Conservation (phyloP, 106 monocot species). For the Dendrobium nobile region DNA sequence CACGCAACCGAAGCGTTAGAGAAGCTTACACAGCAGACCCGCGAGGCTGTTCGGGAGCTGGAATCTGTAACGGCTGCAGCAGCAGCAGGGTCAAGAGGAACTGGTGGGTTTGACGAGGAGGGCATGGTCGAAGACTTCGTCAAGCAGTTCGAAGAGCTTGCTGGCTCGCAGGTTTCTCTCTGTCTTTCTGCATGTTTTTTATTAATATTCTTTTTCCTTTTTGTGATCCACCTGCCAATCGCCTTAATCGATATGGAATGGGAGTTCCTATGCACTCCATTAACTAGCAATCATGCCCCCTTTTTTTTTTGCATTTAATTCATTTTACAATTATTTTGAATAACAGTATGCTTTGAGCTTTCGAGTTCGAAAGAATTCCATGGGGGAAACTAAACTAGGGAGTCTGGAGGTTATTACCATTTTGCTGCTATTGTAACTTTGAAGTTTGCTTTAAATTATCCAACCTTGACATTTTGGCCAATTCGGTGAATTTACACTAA, state of each 20-base stretch:
- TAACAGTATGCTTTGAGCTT: background rate
- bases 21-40: slow-evolving; percentile 21
- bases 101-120: slow-evolving; percentile 14
- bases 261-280: background rate
- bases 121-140: slow-evolving; percentile 24
- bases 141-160: slow-evolving; percentile 23
- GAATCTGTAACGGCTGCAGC: slow-evolving; percentile 13
- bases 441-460: background rate
- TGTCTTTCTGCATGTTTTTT: background rate
- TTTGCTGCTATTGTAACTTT: background rate
- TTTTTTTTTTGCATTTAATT: background rate
- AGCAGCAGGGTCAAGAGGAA: background rate
- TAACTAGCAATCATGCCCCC: background rate
- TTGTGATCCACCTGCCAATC: background rate
- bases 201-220: background rate
- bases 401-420: background rate
- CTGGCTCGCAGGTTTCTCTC: slow-evolving; percentile 20
- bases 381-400: background rate
- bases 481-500: background rate
- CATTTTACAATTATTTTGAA: background rate
- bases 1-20: slow-evolving; percentile 17
- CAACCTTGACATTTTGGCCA: background rate
- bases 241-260: background rate
- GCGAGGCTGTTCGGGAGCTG: slow-evolving; percentile 16
- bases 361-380: background rate